Evolutionary conservation across 1,284 basidiomycete genomes (phyloP), one percentile per base, ranked within the genome.

Genomic region (Sanghuangporus sanghuang): DNA sequence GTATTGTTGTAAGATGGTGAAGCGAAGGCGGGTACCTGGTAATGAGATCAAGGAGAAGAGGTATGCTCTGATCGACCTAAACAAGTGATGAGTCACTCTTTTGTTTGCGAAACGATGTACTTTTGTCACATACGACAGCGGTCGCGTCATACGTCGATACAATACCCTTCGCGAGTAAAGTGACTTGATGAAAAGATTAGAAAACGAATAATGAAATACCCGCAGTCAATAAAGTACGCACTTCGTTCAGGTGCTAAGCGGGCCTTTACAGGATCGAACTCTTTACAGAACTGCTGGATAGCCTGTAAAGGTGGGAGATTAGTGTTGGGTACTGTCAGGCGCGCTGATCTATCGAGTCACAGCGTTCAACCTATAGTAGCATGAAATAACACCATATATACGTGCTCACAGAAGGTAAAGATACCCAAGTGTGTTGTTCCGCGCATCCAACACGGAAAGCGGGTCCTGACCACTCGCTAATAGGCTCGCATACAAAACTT

Each of bases 381-480:
- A 32, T 32, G 27, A 32, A 32, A 32, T 5, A 32, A 5, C 27
- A 3, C 27, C 3, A 32, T 2, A 32, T 55, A 62, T 55, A 16
- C 35, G 39, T 18, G 78, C 87, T 75, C 69, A 91, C 90, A 92
- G 71, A 48, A 92, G 86, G 68, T 85, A 87, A 39, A 92, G 73
- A 49, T 82, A 80, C 0, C 85, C 88, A 5, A 91, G 71, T 0
- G 88, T 87, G 71, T 89, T 81, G 44, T 70, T 71, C 39, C 76
- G 73, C 23, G 82, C 72, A 67, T 88, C 79, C 50, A 92, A 73
- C 11, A 86, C 69, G 2, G 73, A 66, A 59, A 91, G 71, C 5
- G 89, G 89, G 70, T 91, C 89, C 50, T 62, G 58, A 36, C 62
- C 64, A 12, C 53, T 39, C 18, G 32, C 35, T 46, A 64, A 14